A percentile compares a stretch with the other conserved stretches of the same genome.
These are phyloP conservation scores for Colletotrichum cordylinicola DNA, from an alignment of 2,329 filamentous ascomycete genomes.

Conservation along the genomic window DNA sequence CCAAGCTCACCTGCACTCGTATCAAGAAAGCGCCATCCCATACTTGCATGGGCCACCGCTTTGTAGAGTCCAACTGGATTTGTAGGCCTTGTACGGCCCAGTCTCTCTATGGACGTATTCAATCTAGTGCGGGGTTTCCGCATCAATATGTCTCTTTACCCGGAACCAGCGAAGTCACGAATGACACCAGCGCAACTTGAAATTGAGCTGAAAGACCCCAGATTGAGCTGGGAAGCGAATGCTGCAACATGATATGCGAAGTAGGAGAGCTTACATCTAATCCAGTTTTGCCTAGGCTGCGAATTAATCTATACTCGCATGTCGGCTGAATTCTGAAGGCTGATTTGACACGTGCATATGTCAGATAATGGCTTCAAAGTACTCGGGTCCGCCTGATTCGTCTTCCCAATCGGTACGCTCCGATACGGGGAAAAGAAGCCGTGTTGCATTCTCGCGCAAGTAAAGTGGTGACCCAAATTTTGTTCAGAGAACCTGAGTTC, in stretches of 20 bases:
- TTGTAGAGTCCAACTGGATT: neutral
- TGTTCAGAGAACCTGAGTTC: neutral
- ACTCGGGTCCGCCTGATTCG: neutral
- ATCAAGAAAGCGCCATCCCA: neutral
- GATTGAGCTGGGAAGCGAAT: neutral
- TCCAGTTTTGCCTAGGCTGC: neutral
- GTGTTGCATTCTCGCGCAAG: neutral
- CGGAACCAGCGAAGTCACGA: neutral
- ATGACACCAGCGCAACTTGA: neutral
- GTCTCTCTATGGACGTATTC: neutral
- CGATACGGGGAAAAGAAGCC: neutral
- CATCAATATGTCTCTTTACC: neutral
- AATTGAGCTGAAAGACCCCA: neutral
- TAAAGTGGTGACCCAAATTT: neutral
- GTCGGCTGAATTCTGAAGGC: neutral
- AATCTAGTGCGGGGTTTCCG: neutral
- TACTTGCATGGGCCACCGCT: neutral
- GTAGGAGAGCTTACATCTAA: neutral
- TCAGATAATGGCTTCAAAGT: neutral
- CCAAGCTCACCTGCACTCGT: neutral
- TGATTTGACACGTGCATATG: neutral
- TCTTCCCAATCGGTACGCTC: neutral
- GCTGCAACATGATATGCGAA: neutral
- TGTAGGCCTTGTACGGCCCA: neutral
- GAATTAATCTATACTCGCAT: neutral